These are phyloP conservation scores for Scutellaria minor DNA, from an alignment of 257 asterid genomes.

Conservation along the genomic window DNA sequence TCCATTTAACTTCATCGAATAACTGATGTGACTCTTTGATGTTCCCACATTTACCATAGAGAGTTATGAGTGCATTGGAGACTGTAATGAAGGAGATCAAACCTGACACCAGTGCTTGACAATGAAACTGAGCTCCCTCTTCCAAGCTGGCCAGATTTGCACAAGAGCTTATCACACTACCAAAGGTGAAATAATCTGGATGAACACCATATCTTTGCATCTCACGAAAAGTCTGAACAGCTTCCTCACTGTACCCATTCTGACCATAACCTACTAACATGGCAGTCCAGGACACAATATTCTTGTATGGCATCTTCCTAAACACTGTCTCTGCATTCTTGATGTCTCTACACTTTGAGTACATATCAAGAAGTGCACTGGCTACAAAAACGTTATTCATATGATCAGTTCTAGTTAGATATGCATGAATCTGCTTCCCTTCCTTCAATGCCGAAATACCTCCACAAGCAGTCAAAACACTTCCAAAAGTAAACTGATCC, in stretches of 20 bases:
- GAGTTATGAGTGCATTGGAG: conserved; percentile 81
- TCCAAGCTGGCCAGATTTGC: conserved; percentile 92
- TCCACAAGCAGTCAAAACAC: conserved; percentile 86
- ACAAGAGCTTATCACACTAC: conserved; percentile 92
- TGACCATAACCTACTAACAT: conserved; percentile 95
- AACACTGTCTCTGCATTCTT: conserved; percentile 72
- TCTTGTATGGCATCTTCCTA: conserved; percentile 58
- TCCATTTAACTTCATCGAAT: conserved; percentile 62
- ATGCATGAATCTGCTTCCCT: conserved; percentile 88
- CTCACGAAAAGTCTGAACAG: conserved; percentile 63
- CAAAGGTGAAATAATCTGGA: conserved; percentile 76
- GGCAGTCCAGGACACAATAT: conserved; percentile 92
- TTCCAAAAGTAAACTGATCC: conserved; percentile 91
- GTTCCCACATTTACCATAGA: conserved; percentile 87
- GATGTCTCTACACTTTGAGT: conserved; percentile 76
- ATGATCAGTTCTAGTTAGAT: conserved; percentile 59
- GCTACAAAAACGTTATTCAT: conserved; percentile 74
- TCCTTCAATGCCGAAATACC: conserved; percentile 57
- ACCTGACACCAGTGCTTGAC: conserved; percentile 72
- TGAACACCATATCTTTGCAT: conserved; percentile 70
- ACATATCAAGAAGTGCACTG: conserved; percentile 91
- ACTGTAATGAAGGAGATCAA: conserved; percentile 69
- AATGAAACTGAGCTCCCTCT: conserved; percentile 92
- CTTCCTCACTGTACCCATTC: conserved; percentile 88
- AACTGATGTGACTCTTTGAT: conserved; percentile 64